Evolutionary conservation across 768 basidiomycete genomes (phyloP).

Genomic region (Collybia mongolica): DNA sequence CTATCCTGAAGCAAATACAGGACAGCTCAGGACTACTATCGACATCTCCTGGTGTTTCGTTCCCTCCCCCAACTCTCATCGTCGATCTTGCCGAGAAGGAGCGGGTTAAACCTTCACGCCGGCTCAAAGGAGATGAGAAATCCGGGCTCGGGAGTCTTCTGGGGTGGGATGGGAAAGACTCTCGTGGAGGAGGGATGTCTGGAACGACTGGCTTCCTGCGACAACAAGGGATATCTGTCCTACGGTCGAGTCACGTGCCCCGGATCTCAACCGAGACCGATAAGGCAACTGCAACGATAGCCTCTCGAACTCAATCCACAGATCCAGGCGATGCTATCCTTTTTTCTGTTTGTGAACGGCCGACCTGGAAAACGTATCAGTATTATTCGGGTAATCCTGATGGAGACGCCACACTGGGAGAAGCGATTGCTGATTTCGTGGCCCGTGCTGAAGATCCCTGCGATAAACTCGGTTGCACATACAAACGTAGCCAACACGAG

Average conservation of each 20-base stretch:
- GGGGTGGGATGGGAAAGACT: constrained; percentile 65
- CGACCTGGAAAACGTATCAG: constrained; percentile 49
- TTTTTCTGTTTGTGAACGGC: constrained; percentile 38
- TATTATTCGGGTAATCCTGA: constrained; percentile 37
- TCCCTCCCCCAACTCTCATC: constrained; percentile 49
- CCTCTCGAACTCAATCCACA: neutral
- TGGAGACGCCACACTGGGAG: constrained; percentile 40
- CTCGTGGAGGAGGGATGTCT: constrained; percentile 39
- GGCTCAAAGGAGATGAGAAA: constrained; percentile 57
- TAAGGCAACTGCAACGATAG: no score
- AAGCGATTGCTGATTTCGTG: constrained; percentile 33
- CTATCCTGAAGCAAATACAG: constrained; percentile 40
- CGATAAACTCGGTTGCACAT: constrained; percentile 28
- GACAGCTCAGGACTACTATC: constrained; percentile 41
- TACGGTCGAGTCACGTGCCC: constrained; percentile 43
- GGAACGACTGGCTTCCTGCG: constrained; percentile 53
- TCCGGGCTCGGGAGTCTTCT: constrained; percentile 50
- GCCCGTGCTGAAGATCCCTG: constrained; percentile 33
- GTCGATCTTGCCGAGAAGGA: constrained; percentile 52
- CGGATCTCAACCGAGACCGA: neutral
- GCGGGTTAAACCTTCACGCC: constrained; percentile 30
- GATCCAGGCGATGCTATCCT: neutral
- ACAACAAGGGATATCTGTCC: constrained; percentile 55
- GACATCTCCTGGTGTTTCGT: constrained; percentile 48
- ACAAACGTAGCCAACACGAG: constrained; percentile 41